A percentile compares a stretch with the other conserved stretches of the same genome.
These are phyloP conservation scores for Bimuria novae-zelandiae DNA, from an alignment of 2,329 filamentous ascomycete genomes.

Conservation along the genomic window DNA sequence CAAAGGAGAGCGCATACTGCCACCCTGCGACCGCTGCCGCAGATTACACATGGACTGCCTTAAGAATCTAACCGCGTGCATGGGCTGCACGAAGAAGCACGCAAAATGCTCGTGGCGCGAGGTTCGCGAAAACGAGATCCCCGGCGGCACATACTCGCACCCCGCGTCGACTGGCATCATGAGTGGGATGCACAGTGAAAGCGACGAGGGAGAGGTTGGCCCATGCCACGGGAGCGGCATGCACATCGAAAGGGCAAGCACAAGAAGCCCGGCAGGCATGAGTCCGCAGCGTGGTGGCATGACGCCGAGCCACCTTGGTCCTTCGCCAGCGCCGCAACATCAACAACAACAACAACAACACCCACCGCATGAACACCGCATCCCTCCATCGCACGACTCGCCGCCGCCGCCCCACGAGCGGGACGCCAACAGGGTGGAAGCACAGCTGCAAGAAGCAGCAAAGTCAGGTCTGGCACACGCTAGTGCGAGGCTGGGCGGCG, in stretches of 20 bases:
- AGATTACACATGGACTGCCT: constrained; percentile 79
- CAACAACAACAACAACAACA: neutral
- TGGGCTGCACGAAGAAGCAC: constrained; percentile 88
- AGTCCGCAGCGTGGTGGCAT: constrained; percentile 31
- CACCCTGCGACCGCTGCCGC: constrained; percentile 82
- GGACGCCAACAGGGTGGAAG: constrained; percentile 30
- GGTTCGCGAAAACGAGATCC: constrained; percentile 72
- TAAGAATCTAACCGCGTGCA: constrained; percentile 84
- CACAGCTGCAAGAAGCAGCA: constrained; percentile 41
- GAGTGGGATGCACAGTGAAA: constrained; percentile 39
- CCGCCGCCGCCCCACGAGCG: constrained; percentile 23
- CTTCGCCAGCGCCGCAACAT: constrained; percentile 4
- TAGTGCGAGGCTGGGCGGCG: constrained; percentile 17
- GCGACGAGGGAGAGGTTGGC: constrained; percentile 23
- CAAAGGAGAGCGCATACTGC: constrained; percentile 75
- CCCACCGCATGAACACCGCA: constrained; percentile 19
- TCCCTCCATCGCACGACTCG: constrained; percentile 23
- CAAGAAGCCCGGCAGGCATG: constrained; percentile 33
- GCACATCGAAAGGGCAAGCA: constrained; percentile 33
- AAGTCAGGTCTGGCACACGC: constrained; percentile 40
- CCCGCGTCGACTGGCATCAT: constrained; percentile 20
- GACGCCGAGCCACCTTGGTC: constrained; percentile 24
- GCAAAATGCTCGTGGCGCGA: constrained; percentile 86
- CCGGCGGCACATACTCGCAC: constrained; percentile 30
- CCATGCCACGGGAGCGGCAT: constrained; percentile 18